Percentiles rank a stretch among this genome's conserved stretches.
Conservation (phyloP, 1,139 yeast species). For the Blastobotrys capitulatus region DNA sequence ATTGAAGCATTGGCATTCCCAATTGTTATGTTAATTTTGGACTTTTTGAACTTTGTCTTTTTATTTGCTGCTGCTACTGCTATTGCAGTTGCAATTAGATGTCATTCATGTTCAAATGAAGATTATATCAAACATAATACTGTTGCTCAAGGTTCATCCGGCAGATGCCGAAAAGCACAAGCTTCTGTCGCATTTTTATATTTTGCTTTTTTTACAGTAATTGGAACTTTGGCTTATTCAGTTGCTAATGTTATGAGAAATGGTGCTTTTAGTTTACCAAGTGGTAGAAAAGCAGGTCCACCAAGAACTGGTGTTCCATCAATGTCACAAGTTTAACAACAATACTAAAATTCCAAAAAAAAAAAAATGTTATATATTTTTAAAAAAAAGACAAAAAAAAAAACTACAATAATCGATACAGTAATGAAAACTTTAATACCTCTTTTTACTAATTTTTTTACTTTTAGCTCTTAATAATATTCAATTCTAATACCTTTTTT, state of each 20-base stretch:
- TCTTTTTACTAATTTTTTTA: neutral
- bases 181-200: slow-evolving; percentile 86
- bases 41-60: slow-evolving; percentile 84
- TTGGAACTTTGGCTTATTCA: slow-evolving; percentile 64
- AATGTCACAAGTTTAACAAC: slow-evolving; percentile 60
- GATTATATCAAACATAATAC: slow-evolving; percentile 57
- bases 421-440: neutral
- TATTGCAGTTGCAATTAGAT: slow-evolving; percentile 81
- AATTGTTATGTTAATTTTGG: slow-evolving; percentile 61
- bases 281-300: slow-evolving; percentile 42
- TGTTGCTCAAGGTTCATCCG: slow-evolving; percentile 67
- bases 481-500: neutral
- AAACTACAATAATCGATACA: too few relatives aligned
- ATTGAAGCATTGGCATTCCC: slow-evolving; percentile 85
- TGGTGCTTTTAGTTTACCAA: slow-evolving; percentile 63
- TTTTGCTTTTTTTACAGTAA: slow-evolving; percentile 73
- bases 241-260: slow-evolving; percentile 52
- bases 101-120: slow-evolving; percentile 76
- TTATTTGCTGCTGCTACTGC: slow-evolving; percentile 94
- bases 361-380: neutral
- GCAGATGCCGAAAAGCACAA: slow-evolving; percentile 94
- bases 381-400: neutral
- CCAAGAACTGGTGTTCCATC: slow-evolving; percentile 85
- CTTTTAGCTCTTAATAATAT: neutral
- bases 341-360: neutral